A percentile compares a stretch with the other conserved stretches of the same genome.
phyloP scores from a whole-genome alignment of 768 basidiomycete genomes.

The Auricularia heimuer region DNA sequence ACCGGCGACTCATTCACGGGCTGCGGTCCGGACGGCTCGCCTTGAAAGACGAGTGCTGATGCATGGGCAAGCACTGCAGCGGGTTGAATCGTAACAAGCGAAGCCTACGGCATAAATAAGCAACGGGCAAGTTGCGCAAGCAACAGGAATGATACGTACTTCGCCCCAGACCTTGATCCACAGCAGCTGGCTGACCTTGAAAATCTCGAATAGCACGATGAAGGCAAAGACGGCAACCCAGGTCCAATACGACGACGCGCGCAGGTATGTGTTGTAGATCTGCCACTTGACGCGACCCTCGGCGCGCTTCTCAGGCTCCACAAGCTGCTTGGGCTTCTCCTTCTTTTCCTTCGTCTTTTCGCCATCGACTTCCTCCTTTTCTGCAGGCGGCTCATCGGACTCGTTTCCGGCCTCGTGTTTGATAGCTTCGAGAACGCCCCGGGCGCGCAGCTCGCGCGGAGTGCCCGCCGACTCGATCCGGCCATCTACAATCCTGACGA shows the following conservation, averaged over 20 bases:
- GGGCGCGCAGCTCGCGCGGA: slow-evolving; percentile 49
- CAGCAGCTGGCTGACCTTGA: not conserved
- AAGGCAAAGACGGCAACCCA: slow-evolving; percentile 8
- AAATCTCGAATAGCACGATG: not conserved
- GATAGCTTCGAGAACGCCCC: slow-evolving; percentile 55
- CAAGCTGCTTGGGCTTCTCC: not conserved
- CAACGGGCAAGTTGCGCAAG: too few relatives aligned
- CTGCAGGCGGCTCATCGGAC: slow-evolving; percentile 10
- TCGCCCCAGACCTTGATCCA: slow-evolving; percentile 29
- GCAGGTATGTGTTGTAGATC: slow-evolving; percentile 27
- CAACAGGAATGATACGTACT: slow-evolving; percentile 8
- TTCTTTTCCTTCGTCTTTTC: slow-evolving; percentile 10
- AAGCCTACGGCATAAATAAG: not conserved
- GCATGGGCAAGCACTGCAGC: not conserved
- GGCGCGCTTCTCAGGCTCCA: slow-evolving; percentile 21
- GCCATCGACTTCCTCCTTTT: slow-evolving; percentile 11
- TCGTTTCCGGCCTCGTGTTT: slow-evolving; percentile 17
- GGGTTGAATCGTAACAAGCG: not conserved
- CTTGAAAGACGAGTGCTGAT: not conserved
- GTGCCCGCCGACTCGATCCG: slow-evolving; percentile 69
- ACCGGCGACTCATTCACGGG: not conserved
- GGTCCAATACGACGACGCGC: slow-evolving; percentile 16
- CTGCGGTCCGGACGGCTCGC: not conserved
- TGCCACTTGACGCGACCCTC: slow-evolving; percentile 25
- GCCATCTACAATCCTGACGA: slow-evolving; percentile 74